Base-by-base conservation (phyloP, 2,329 filamentous ascomycete genomes). In the Lachnellula occidentalis region DNA sequence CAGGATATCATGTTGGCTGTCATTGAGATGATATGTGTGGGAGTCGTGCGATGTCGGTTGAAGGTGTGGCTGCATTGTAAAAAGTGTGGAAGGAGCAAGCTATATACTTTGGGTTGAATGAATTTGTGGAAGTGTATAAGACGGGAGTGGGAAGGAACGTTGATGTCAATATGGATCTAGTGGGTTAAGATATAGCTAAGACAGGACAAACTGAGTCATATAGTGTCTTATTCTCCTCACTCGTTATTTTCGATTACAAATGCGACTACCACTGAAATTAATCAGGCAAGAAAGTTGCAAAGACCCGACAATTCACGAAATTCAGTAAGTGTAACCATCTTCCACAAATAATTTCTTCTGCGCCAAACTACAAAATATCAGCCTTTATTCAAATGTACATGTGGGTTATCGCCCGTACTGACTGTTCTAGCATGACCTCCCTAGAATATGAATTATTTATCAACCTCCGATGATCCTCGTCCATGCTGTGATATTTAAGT, bases 391-490 rank as follows among this genome's bases (percentile, higher is more conserved):
- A 22, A 22, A 22, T 22, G 22, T 5, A 22, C 12, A 21, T 19
- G 22, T 36, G 34, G 15, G 34, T 36, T 3, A 36, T 12, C 15
- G 34, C 15, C 34, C 2, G 8, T 36, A 36, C 34, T 36, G 34
- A 36, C 34, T 2, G 8, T 36, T 11, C 34, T 36, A 36, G 34
- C 34, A 36, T 36, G 15, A 36, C 34, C 34, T 36, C 34, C 34
- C 15, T 15, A 49, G 54, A 57, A 62, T 66, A 66, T 8, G 36
- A 17, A 61, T 65, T 66, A 55, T 48, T 55, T 60, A 67, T 56
- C 48, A 66, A 63, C 45, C 41, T 49, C 50, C 57, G 57, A 53
- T 56, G 55, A 43, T 48, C 34, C 51, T 62, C 55, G 31, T 64
- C 60, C 57, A 66, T 61, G 45, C 43, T 36, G 37, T 58, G 5